Evolutionary conservation across 1,284 basidiomycete genomes (phyloP).

Genomic region (Rhodotorula sp.): DNA sequence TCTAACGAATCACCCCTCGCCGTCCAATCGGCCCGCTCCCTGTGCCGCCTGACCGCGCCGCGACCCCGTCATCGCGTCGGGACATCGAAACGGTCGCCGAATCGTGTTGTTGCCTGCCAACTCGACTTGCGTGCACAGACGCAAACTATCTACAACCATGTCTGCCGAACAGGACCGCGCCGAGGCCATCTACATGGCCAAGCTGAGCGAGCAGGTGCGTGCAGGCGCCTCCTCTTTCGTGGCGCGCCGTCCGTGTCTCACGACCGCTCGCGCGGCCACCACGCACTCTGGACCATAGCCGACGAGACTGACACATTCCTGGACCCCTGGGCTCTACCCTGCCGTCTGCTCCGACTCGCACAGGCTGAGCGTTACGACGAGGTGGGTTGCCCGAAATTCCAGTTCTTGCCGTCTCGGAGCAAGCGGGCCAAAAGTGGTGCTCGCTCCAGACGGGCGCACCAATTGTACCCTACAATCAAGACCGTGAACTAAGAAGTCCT

Average conservation of each 20-base stretch:
- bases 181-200: constrained; percentile 97
- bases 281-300: neutral
- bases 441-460: neutral
- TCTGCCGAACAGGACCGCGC: constrained; percentile 38
- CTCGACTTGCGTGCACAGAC: neutral
- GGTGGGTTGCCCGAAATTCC: constrained; percentile 56
- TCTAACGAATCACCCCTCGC: neutral
- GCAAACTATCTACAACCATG: constrained; percentile 13
- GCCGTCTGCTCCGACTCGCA: neutral
- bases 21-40: neutral
- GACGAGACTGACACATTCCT: no score
- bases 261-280: neutral
- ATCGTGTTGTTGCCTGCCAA: no score
- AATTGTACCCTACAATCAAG: neutral
- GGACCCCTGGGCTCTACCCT: neutral
- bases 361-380: constrained; percentile 88
- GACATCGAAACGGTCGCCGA: neutral
- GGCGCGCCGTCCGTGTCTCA: neutral
- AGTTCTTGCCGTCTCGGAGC: no score
- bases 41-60: no score
- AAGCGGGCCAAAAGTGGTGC: no score
- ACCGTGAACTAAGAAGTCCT: neutral
- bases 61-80: neutral
- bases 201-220: constrained; percentile 85
- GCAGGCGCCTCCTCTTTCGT: neutral